phyloP scores from a whole-genome alignment of 2,329 filamentous ascomycete genomes.

The Ceratocystis eucalypticola region DNA sequence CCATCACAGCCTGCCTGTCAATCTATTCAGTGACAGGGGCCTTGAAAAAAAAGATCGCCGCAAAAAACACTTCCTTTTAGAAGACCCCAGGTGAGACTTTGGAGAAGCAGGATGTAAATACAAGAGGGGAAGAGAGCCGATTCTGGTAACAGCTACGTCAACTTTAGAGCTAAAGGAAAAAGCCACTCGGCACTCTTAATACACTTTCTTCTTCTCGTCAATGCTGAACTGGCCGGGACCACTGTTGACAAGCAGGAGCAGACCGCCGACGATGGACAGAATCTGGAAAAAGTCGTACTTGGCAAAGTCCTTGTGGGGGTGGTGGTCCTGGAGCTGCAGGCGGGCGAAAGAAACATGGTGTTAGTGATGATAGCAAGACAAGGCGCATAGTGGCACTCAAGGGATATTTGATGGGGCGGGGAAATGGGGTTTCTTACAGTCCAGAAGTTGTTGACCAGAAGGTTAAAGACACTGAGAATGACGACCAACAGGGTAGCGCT shows the following conservation, averaged over 20 bases:
- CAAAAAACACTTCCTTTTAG: not conserved
- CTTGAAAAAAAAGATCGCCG: not conserved
- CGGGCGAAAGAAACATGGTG: slow-evolving; percentile 15
- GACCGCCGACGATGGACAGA: slow-evolving; percentile 91
- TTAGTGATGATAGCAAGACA: too few relatives aligned
- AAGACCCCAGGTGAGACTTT: too few relatives aligned
- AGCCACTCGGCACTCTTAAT: slow-evolving; percentile 38
- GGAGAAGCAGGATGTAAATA: not conserved
- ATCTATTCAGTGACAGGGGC: slow-evolving; percentile 9
- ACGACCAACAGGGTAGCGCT: slow-evolving; percentile 91
- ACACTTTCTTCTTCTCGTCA: slow-evolving; percentile 99
- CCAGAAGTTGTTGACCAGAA: slow-evolving; percentile 99
- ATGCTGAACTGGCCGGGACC: slow-evolving; percentile 94
- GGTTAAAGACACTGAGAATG: slow-evolving; percentile 90
- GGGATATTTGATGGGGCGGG: not conserved
- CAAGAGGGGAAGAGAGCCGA: not conserved
- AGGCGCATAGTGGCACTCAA: too few relatives aligned
- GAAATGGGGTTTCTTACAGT: slow-evolving; percentile 50
- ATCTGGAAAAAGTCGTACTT: slow-evolving; percentile 99
- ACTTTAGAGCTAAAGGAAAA: not conserved
- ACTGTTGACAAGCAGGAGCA: slow-evolving; percentile 95
- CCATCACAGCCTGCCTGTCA: slow-evolving; percentile 1
- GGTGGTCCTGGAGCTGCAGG: slow-evolving; percentile 79
- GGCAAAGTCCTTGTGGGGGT: slow-evolving; percentile 99
- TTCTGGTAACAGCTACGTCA: not conserved